Base-by-base conservation (phyloP, 2,329 filamentous ascomycete genomes). In the Aschersonia sp. region DNA sequence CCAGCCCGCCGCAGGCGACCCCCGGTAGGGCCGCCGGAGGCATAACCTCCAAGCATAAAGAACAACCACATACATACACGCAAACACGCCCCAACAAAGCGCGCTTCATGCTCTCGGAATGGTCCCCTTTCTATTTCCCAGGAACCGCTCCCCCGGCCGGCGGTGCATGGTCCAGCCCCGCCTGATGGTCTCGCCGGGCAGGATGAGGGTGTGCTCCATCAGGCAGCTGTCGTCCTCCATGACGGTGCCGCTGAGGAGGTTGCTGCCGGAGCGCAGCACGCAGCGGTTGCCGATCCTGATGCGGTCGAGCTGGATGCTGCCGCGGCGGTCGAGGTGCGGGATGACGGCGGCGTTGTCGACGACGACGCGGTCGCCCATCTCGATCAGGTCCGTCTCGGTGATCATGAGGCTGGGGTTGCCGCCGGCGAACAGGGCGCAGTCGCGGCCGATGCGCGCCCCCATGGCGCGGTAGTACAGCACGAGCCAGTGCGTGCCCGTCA, bases 311-410 rank as follows among this genome's bases (percentile, higher is more conserved):
- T 74, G 68, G 52, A 77, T 77, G 46, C 71, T 73, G 47, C 75
- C 74, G 2, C 73, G 60, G 0, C 71, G 74, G 57, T 79, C 77
- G 56, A 78, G 69, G 54, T 78, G 75, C 7, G 65, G 69, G 6
- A 78, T 73, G 8, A 78, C 59, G 54, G 70, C 73, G 1, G 72
- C 72, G 53, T 78, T 73, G 49, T 78, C 75, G 1, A 77, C 68
- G 1, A 63, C 62, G 0, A 77, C 74, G 1, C 74, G 59, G 52
- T 76, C 68, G 2, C 74, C 74, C 4, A 77, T 59, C 0, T 63
- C 70, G 9, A 79, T 61, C 6, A 78, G 64, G 48, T 78, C 75
- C 1, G 74, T 74, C 59, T 78, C 74, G 0, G 75, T 78, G 53
- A 78, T 74, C 56, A 73, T 66, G 14, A 77, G 60, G 41, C 65